phyloP scores from a whole-genome alignment of 495 filamentous ascomycete genomes.

The Penicillium paradoxum region DNA sequence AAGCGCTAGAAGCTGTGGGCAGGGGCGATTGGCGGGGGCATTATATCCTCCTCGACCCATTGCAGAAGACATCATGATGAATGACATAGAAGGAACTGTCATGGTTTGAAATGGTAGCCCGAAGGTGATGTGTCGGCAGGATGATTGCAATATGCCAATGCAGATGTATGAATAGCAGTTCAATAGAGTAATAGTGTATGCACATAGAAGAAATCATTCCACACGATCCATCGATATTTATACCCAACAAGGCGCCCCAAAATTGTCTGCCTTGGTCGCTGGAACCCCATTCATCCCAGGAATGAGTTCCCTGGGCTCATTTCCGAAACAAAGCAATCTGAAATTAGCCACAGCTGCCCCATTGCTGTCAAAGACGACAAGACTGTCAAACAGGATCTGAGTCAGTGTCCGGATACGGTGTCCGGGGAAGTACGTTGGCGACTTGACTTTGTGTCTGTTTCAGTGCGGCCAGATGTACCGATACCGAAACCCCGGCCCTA shows the following conservation, averaged over 20 bases:
- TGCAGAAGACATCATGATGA: neutral
- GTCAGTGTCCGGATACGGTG: neutral
- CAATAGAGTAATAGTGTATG: neutral
- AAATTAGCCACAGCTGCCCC: neutral
- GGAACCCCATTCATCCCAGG: slow-evolving; percentile 11
- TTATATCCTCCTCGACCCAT: slow-evolving; percentile 57
- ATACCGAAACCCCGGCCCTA: neutral
- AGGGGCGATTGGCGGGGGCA: slow-evolving; percentile 20
- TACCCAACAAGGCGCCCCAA: neutral
- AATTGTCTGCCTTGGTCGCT: slow-evolving; percentile 10
- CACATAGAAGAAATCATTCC: too few species aligned
- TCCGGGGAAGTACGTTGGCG: neutral
- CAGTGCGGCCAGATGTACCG: neutral
- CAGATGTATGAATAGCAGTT: slow-evolving; percentile 2
- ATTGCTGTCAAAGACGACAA: neutral
- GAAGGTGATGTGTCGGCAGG: neutral
- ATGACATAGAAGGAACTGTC: neutral
- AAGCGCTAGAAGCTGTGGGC: neutral
- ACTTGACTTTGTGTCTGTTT: neutral
- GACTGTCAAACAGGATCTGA: slow-evolving; percentile 7
- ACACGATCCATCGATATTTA: slow-evolving; percentile 2
- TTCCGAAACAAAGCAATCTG: neutral
- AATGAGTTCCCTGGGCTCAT: neutral
- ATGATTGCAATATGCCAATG: neutral
- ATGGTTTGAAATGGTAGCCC: neutral